phyloP scores from a whole-genome alignment of 495 filamentous ascomycete species.

The Penicillium arizonense region DNA sequence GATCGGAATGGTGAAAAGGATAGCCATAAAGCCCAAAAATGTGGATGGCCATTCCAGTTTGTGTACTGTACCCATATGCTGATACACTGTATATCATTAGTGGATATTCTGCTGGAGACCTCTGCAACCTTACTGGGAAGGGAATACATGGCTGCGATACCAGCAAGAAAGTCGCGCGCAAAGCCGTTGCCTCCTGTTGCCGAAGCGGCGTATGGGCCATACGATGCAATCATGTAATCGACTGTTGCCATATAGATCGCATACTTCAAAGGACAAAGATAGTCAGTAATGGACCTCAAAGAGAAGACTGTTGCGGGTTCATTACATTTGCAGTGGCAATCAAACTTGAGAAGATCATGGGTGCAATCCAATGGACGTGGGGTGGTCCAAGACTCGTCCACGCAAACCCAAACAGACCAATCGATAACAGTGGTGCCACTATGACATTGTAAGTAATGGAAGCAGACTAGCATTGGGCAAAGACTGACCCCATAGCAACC shows the following conservation, averaged over 20 bases:
- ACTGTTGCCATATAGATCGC: slow-evolving; percentile 79
- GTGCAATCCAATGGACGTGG: slow-evolving; percentile 60
- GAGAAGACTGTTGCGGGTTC: too few species aligned
- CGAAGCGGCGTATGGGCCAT: slow-evolving; percentile 75
- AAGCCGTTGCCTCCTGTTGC: slow-evolving; percentile 72
- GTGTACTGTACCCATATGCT: slow-evolving; percentile 28
- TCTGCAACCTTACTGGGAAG: slow-evolving; percentile 28
- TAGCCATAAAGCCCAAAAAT: slow-evolving; percentile 40
- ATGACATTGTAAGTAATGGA: slow-evolving; percentile 2
- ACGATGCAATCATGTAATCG: slow-evolving; percentile 80
- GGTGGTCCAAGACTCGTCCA: slow-evolving; percentile 64
- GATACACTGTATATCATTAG: slow-evolving; percentile 24
- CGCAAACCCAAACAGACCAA: slow-evolving; percentile 69
- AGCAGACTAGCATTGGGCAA: background rate
- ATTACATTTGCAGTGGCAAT: slow-evolving; percentile 62
- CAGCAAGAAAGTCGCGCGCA: slow-evolving; percentile 48
- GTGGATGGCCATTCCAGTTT: slow-evolving; percentile 41
- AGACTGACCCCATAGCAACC: slow-evolving; percentile 46
- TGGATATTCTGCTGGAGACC: background rate
- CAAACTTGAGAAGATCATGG: slow-evolving; percentile 57
- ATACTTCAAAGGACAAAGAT: slow-evolving; percentile 30
- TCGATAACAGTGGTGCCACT: slow-evolving; percentile 61
- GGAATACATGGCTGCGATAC: slow-evolving; percentile 49
- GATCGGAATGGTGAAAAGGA: slow-evolving; percentile 48
- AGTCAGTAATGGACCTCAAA: background rate